Percentiles rank a stretch among this genome's conserved stretches.
Conservation (phyloP, 2,329 filamentous ascomycete genomes). For the Cladosporium sp. region DNA sequence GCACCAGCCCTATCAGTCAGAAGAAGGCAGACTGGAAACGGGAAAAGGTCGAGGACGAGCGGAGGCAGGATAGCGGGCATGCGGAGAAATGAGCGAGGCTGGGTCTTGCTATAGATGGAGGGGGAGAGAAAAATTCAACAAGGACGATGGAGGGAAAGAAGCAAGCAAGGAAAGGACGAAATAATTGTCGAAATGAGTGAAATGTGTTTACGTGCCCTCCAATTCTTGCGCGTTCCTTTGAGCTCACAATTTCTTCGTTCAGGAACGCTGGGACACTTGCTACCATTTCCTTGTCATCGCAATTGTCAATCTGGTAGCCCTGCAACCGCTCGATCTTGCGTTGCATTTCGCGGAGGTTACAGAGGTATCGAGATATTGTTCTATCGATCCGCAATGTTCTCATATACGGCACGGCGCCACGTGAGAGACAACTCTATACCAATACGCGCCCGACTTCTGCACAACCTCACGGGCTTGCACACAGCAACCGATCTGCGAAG, state of each 20-base stretch:
- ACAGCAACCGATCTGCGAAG: not conserved
- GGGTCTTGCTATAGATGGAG: not conserved
- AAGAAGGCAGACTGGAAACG: conserved; percentile 3
- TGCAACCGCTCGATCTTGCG: no score
- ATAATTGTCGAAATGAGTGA: conserved; percentile 12
- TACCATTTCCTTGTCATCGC: no score
- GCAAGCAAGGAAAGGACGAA: not conserved
- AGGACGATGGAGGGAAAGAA: not conserved
- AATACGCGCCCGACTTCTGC: no score
- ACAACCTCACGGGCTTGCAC: not conserved
- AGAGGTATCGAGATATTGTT: no score
- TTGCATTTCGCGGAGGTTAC: no score
- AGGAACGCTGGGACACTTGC: no score
- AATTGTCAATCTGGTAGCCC: no score
- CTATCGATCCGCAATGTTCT: no score
- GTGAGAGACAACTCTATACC: no score
- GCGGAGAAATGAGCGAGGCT: conserved; percentile 6
- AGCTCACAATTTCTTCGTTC: not conserved
- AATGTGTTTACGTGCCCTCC: conserved; percentile 12
- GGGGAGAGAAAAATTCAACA: not conserved
- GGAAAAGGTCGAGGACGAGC: conserved; percentile 3
- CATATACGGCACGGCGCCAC: no score
- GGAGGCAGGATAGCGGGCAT: conserved; percentile 16
- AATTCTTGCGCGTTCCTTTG: not conserved
- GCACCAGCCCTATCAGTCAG: not conserved